Base-by-base conservation (phyloP, 2,329 filamentous ascomycete genomes). In the Sclerotinia spermophila region DNA sequence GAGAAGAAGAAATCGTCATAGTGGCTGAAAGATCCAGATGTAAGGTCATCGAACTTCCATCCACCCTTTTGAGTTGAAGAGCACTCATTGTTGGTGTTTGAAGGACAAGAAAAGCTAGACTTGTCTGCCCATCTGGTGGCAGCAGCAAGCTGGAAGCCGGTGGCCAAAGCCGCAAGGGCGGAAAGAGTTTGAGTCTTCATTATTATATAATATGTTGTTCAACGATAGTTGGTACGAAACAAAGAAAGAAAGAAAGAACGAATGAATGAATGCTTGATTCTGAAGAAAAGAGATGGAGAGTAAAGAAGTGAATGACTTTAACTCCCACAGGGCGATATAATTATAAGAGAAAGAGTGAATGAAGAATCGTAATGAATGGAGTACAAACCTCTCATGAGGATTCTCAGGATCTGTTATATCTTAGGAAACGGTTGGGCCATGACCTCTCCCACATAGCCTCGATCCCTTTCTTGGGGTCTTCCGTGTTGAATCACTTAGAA, bases 71-170 rank as follows among this genome's bases (percentile, higher is more conserved):
- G 92, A 75, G 89, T 81, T n/a, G 86, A 80, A 71, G 86, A 88
- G 82, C 95, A 97, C 77, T 90, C 82, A 84, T 96, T 96, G 83
- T 93, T 83, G 78, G 86, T 88, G 85, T 92, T 93, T 71, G 83
- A 82, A 19, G 93, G 93, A 80, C 85, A 90, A 64, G 84, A 84
- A 85, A 89, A 96, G 72, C 84, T 80, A 62, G 81, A 77, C 69
- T 84, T 83, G 73, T 83, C 81, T 71, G 82, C 81, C 84, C 86
- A 90, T 76, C 80, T 78, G 59, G 79, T 79, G 71, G 81, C 84
- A 61, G 82, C 78, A 75, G 81, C 84, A 76, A 83, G 83, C 79
- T 83, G 82, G 73, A 80, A 77, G 73, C 79, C 80, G 59, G 85
- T 42, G 35, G 65, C 66, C 42, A 73, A 48, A 10, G 66, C 71